A percentile compares a stretch with the other conserved stretches of the same genome.
These are phyloP conservation scores for Cymbopogon flexuosus DNA, from an alignment of 202 grass and related monocot genomes.

Conservation along the genomic window DNA sequence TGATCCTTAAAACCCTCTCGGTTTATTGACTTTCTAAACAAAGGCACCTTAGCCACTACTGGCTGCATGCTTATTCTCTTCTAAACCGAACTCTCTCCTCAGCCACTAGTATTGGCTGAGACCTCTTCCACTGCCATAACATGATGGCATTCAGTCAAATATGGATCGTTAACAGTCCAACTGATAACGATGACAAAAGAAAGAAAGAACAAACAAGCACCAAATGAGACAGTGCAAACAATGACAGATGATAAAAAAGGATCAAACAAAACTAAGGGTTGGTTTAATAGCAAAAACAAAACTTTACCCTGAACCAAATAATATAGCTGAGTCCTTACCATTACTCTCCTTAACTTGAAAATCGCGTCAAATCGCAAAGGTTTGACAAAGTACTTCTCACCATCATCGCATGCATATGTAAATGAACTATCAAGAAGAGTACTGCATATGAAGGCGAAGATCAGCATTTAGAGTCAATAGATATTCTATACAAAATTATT, in stretches of 20 bases:
- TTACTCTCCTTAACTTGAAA: slow-evolving; percentile 97
- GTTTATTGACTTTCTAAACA: no score
- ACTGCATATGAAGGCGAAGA: slow-evolving; percentile 45
- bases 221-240: neutral
- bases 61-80: no score
- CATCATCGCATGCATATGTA: slow-evolving; percentile 73
- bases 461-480: slow-evolving; percentile 1
- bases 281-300: neutral
- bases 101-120: no score
- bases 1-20: no score
- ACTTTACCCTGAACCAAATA: slow-evolving; percentile 1
- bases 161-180: neutral
- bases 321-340: slow-evolving; percentile 50
- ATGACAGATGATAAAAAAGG: neutral
- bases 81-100: no score
- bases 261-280: neutral
- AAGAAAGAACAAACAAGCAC: neutral
- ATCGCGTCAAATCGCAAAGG: slow-evolving; percentile 79
- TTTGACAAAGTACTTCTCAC: slow-evolving; percentile 84
- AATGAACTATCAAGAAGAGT: slow-evolving; percentile 92
- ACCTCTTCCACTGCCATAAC: no score
- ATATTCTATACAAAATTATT: neutral
- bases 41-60: no score
- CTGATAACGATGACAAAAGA: neutral
- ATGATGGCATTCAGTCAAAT: neutral